Conservation (phyloP, 352 stramenopile genomes). For the Globisporangium paroecandrum region DNA sequence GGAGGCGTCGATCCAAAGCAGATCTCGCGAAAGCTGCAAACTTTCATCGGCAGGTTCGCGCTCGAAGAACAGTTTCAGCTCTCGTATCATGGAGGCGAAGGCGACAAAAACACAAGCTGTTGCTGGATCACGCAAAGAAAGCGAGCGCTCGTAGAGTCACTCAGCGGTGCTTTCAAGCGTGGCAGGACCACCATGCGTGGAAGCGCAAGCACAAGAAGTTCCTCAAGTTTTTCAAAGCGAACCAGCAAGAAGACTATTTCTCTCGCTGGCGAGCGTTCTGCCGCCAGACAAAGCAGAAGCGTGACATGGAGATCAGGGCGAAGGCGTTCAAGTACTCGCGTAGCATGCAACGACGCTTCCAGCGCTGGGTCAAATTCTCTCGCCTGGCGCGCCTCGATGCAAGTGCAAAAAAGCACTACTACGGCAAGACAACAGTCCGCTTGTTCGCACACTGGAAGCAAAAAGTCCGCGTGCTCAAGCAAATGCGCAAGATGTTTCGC, state of each 20-base stretch:
- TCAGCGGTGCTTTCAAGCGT: constrained; percentile 18
- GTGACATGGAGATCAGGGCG: constrained; percentile 21
- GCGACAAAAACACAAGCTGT: background rate
- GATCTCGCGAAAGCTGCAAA: background rate
- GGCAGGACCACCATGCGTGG: constrained; percentile 27
- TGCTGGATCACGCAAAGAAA: background rate
- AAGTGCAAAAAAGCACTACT: constrained; percentile 8
- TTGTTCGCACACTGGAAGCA: constrained; percentile 25
- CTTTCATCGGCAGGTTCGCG: background rate
- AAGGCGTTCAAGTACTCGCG: constrained; percentile 17
- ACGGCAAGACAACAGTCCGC: constrained; percentile 3
- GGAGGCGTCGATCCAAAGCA: background rate
- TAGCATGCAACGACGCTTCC: background rate
- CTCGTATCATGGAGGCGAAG: constrained; percentile 22
- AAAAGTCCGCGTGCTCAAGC: constrained; percentile 26
- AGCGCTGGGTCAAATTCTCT: constrained; percentile 5
- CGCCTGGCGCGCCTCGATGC: background rate
- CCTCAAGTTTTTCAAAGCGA: constrained; percentile 23
- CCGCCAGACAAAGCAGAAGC: constrained; percentile 3
- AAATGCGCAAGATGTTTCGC: constrained; percentile 33
- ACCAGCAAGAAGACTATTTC: constrained; percentile 27
- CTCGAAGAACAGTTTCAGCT: background rate
- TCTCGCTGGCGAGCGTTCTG: constrained; percentile 30
- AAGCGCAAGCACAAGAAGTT: constrained; percentile 24
- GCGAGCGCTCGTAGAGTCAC: background rate